phyloP scores from a whole-genome alignment of 371 early-diverging fungal species.

The Mortierella sp. region DNA sequence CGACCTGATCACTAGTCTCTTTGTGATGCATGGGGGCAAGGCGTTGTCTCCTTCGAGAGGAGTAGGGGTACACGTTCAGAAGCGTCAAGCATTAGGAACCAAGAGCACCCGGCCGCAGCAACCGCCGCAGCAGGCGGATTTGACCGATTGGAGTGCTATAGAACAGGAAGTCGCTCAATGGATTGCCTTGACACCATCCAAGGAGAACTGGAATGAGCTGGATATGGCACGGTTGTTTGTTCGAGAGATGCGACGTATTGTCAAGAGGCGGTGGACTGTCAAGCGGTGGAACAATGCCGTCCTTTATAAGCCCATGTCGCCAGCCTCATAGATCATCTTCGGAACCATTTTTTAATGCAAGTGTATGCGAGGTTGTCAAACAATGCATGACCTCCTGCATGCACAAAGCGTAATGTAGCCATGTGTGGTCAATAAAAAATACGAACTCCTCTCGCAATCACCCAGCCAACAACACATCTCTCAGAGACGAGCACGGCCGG shows the following conservation, averaged over 20 bases:
- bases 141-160: conserved; percentile 14
- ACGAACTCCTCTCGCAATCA: neutral
- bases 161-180: conserved; percentile 31
- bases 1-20: conserved; percentile 28
- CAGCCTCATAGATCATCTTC: neutral
- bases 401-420: too few relatives aligned
- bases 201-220: conserved; percentile 9
- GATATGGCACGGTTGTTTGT: conserved; percentile 30
- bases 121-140: neutral
- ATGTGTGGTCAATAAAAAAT: too few relatives aligned
- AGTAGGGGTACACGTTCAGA: neutral
- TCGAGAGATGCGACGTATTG: conserved; percentile 36
- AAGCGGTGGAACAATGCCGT: conserved; percentile 30
- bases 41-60: neutral
- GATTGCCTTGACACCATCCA: conserved; percentile 25
- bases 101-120: neutral
- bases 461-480: neutral
- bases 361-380: neutral
- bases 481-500: conserved; percentile 37
- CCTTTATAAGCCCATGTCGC: neutral
- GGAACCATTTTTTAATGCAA: too few relatives aligned
- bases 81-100: neutral
- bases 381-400: neutral
- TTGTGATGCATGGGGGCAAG: conserved; percentile 13
- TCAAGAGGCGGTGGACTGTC: conserved; percentile 21